phyloP scores from a whole-genome alignment of 1,139 yeast species.

The Pichia sp. region DNA sequence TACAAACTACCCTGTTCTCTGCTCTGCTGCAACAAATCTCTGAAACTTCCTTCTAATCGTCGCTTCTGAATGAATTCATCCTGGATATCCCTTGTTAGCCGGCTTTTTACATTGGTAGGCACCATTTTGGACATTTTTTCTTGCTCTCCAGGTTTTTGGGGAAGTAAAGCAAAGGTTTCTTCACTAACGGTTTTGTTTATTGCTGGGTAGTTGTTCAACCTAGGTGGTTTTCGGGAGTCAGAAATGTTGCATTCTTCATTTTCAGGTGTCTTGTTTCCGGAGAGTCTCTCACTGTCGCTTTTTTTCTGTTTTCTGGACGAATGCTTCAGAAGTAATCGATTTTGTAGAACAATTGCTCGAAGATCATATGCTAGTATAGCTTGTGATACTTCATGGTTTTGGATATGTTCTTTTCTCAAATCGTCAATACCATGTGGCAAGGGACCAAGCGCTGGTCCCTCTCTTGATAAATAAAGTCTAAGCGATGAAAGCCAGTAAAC shows the following conservation, averaged over 20 bases:
- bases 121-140: not conserved
- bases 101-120: not conserved
- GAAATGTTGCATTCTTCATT: not conserved
- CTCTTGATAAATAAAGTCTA: not conserved
- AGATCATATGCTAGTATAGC: constrained; percentile 1
- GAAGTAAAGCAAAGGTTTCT: not conserved
- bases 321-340: not conserved
- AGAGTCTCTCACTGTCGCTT: not conserved
- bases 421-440: not conserved
- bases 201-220: not conserved
- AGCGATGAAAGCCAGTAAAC: not conserved
- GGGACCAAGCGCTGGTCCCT: not conserved
- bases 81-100: not conserved
- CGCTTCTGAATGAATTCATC: not conserved
- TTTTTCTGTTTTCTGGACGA: not conserved
- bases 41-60: not conserved
- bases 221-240: not conserved
- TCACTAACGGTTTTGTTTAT: not conserved
- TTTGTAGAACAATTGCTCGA: not conserved
- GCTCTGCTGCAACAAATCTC: not conserved
- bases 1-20: not conserved
- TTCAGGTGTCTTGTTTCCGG: not conserved
- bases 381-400: not conserved
- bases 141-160: not conserved
- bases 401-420: not conserved